Conservation (phyloP, 805 yeast species). For the Candida michaelii region DNA sequence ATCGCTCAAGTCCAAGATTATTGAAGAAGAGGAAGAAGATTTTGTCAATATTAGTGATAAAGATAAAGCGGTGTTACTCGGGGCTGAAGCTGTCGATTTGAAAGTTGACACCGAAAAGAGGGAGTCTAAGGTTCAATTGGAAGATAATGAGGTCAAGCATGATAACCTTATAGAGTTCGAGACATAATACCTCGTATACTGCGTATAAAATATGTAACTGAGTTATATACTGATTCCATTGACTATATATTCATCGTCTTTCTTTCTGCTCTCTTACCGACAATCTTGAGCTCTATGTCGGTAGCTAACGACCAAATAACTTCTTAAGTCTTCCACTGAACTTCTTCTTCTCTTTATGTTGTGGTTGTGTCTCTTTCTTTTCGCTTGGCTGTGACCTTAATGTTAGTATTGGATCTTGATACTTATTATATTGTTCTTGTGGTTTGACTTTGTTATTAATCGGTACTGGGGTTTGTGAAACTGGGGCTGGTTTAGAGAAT, state of each 20-base stretch:
- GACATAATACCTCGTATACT: no score
- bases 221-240: no score
- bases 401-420: slow-evolving; percentile 7
- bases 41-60: slow-evolving; percentile 40
- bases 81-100: slow-evolving; percentile 44
- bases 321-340: slow-evolving; percentile 39
- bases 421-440: slow-evolving; percentile 1
- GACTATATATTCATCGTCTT: no score
- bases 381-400: slow-evolving; percentile 7
- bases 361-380: slow-evolving; percentile 7
- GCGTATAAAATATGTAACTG: no score
- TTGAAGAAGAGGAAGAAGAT: slow-evolving; percentile 51
- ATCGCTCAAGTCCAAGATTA: slow-evolving; percentile 23
- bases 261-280: no score
- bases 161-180: slow-evolving; percentile 47
- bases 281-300: no score
- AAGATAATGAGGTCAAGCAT: slow-evolving; percentile 3
- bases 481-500: neutral
- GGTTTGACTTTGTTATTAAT: no score
- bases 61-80: slow-evolving; percentile 49
- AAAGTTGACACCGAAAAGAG: slow-evolving; percentile 1
- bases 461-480: no score
- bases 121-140: slow-evolving; percentile 7
- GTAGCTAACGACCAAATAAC: slow-evolving; percentile 37
- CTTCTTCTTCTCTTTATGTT: slow-evolving; percentile 38